These are phyloP conservation scores for Fusarium zealandicum DNA, from an alignment of 2,329 filamentous ascomycete species.

Conservation along the genomic window DNA sequence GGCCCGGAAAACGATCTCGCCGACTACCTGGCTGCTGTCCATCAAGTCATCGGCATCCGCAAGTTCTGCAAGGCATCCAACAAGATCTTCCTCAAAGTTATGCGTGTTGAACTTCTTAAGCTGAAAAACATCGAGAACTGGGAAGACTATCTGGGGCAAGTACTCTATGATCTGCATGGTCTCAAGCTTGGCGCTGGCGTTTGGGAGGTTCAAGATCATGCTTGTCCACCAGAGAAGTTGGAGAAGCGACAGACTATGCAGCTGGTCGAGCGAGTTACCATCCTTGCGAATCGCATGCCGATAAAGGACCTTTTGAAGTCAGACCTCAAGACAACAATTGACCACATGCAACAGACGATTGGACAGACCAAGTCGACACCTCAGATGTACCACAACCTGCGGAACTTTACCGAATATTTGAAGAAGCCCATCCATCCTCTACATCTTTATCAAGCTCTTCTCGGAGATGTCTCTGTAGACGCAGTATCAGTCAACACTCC, in stretches of 20 bases:
- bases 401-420: constrained; percentile 81
- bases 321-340: constrained; percentile 87
- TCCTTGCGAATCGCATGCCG: constrained; percentile 80
- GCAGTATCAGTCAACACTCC: constrained; percentile 72
- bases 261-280: constrained; percentile 83
- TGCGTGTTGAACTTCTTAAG: constrained; percentile 83
- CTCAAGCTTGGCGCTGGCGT: constrained; percentile 75
- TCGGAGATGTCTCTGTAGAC: constrained; percentile 77
- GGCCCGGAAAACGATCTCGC: constrained; percentile 75
- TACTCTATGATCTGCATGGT: constrained; percentile 83
- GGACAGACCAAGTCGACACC: constrained; percentile 79
- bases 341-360: constrained; percentile 89
- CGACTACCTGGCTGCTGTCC: constrained; percentile 80
- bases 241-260: constrained; percentile 82
- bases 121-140: constrained; percentile 80
- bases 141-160: constrained; percentile 86
- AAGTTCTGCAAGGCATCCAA: constrained; percentile 85
- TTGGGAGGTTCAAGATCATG: constrained; percentile 77
- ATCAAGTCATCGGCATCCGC: constrained; percentile 83
- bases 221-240: constrained; percentile 77
- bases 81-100: constrained; percentile 87
- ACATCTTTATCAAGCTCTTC: constrained; percentile 79
- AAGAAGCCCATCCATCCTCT: constrained; percentile 85
- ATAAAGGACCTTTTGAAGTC: constrained; percentile 93
- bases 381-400: constrained; percentile 85